phyloP scores from a whole-genome alignment of 2,329 filamentous ascomycete genomes.

The Teratosphaeria nubilosa region DNA sequence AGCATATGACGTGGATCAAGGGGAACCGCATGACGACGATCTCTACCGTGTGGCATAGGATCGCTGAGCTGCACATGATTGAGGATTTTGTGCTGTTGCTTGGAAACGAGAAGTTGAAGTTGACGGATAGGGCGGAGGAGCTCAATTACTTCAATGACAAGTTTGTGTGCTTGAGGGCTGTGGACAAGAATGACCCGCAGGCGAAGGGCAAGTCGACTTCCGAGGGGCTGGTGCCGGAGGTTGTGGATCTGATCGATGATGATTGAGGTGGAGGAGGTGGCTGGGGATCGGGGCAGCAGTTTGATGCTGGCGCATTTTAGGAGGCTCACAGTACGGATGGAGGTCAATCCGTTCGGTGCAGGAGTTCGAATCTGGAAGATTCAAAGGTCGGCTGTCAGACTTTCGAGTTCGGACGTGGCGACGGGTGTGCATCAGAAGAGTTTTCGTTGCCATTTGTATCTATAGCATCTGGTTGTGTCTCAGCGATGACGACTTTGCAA shows the following conservation, averaged over 20 bases:
- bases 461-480: too few relatives aligned
- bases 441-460: too few relatives aligned
- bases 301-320: too few relatives aligned
- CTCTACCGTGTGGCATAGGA: conserved; percentile 21
- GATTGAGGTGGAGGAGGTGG: not conserved
- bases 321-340: too few relatives aligned
- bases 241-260: not conserved
- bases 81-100: conserved; percentile 17
- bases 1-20: conserved; percentile 19
- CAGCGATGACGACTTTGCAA: too few relatives aligned
- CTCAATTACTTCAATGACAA: conserved; percentile 23
- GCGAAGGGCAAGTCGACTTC: conserved; percentile 8
- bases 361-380: too few relatives aligned
- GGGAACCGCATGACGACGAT: conserved; percentile 23
- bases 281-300: too few relatives aligned
- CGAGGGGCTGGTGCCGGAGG: conserved; percentile 6
- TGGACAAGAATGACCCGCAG: conserved; percentile 4
- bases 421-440: too few relatives aligned
- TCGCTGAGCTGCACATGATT: conserved; percentile 8
- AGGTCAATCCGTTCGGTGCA: too few relatives aligned
- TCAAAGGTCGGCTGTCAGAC: too few relatives aligned
- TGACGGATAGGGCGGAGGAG: conserved; percentile 15
- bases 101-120: conserved; percentile 11
- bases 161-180: conserved; percentile 20
- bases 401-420: too few relatives aligned